phyloP scores from a whole-genome alignment of 768 basidiomycete species.

The Strobilomyces echinocephalus region DNA sequence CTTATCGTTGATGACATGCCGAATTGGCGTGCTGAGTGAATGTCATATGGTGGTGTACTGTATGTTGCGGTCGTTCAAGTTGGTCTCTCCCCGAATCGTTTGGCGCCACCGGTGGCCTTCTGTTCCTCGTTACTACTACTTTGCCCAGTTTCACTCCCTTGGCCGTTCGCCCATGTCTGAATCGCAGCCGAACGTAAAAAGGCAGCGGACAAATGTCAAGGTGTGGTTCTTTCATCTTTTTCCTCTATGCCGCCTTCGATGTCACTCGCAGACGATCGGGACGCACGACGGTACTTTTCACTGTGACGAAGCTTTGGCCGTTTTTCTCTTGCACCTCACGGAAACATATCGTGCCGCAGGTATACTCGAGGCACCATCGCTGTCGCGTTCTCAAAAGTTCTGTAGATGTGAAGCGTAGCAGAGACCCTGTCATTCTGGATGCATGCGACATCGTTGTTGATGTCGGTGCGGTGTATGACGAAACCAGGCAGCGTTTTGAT shows the following conservation, averaged over 20 bases:
- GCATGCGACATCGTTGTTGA: slow-evolving; percentile 94
- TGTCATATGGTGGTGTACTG: too few species aligned
- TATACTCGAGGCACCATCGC: slow-evolving; percentile 23
- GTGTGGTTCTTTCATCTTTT: slow-evolving; percentile 16
- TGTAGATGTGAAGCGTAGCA: slow-evolving; percentile 62
- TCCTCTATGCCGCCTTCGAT: neutral
- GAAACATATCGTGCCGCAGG: slow-evolving; percentile 71
- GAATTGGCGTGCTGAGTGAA: neutral
- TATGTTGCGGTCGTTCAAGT: slow-evolving; percentile 2
- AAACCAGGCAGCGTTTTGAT: slow-evolving; percentile 75
- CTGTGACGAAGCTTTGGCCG: slow-evolving; percentile 94
- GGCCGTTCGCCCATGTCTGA: slow-evolving; percentile 16
- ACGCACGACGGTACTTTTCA: slow-evolving; percentile 97
- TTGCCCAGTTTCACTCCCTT: neutral
- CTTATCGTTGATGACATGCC: neutral
- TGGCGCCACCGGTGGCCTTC: neutral
- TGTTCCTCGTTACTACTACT: neutral
- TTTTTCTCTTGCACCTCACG: slow-evolving; percentile 81
- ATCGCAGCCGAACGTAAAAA: slow-evolving; percentile 34
- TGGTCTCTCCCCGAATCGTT: neutral
- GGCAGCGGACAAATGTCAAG: slow-evolving; percentile 42
- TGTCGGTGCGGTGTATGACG: slow-evolving; percentile 90
- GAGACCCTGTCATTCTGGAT: slow-evolving; percentile 67
- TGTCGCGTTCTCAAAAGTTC: slow-evolving; percentile 1
- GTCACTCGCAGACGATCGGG: slow-evolving; percentile 62